These are phyloP conservation scores for Talaromyces sp. DNA, from an alignment of 2,329 filamentous ascomycete species.

Conservation along the genomic window DNA sequence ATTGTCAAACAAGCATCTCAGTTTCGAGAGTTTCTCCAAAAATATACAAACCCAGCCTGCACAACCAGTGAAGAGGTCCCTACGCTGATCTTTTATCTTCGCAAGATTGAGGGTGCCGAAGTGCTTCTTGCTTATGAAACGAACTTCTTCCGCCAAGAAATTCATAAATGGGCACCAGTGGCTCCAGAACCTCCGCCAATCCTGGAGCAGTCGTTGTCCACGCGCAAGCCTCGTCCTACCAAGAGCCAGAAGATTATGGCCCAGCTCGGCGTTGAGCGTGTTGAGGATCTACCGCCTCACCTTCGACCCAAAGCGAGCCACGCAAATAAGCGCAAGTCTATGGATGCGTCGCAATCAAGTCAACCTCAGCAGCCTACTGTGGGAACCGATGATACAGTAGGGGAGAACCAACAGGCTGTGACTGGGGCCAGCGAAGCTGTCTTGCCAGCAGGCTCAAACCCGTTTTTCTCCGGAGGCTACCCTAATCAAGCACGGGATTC, in stretches of 20 bases:
- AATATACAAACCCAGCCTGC: conserved; percentile 74
- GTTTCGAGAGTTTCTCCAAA: conserved; percentile 76
- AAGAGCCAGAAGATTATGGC: conserved; percentile 94
- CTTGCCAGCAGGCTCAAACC: conserved; percentile 19
- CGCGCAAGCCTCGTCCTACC: conserved; percentile 89
- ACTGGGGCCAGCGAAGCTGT: conserved; percentile 7
- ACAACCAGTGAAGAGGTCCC: conserved; percentile 81
- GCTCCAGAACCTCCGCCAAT: conserved; percentile 81
- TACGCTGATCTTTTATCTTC: conserved; percentile 87
- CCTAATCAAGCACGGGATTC: conserved; percentile 30
- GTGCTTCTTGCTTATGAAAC: conserved; percentile 87
- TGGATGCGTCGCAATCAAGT: conserved; percentile 37
- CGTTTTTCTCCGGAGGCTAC: conserved; percentile 36
- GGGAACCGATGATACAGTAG: background rate
- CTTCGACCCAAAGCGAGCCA: conserved; percentile 72
- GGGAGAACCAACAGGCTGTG: conserved; percentile 14
- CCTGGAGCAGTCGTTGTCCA: conserved; percentile 81
- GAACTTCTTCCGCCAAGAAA: conserved; percentile 94
- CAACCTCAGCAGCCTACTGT: conserved; percentile 23
- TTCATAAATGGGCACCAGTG: conserved; percentile 92
- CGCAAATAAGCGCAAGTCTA: conserved; percentile 63
- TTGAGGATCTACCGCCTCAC: conserved; percentile 81
- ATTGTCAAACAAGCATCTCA: conserved; percentile 80
- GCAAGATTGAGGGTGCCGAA: conserved; percentile 95
- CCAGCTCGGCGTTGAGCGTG: conserved; percentile 81